A percentile compares a stretch with the other conserved stretches of the same genome.
phyloP scores from a whole-genome alignment of 163 green algal species.

The Chlorella variabilis region DNA sequence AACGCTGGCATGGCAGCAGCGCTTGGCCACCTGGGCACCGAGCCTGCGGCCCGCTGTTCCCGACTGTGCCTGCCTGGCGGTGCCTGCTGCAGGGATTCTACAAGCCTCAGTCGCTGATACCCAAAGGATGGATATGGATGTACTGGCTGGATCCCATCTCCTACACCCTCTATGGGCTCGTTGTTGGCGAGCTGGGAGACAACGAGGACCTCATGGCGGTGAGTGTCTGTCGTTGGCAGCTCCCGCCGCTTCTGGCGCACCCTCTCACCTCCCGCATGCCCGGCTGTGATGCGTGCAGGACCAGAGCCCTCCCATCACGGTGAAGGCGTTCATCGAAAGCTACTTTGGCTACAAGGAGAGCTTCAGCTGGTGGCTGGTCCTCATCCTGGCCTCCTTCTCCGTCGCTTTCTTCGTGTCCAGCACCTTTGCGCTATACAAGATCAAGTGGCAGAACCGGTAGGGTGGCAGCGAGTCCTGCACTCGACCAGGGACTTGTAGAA shows the following conservation, averaged over 20 bases:
- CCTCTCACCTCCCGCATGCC: background rate
- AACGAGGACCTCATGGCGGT: background rate
- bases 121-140: constrained; percentile 35
- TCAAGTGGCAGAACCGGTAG: no score
- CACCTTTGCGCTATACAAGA: no score
- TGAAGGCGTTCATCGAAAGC: no score
- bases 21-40: no score
- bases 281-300: background rate
- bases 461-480: no score
- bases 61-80: no score
- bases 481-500: no score
- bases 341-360: background rate
- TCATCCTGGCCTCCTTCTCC: no score
- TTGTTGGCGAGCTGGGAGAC: background rate
- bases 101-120: constrained; percentile 4
- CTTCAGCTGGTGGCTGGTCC: background rate
- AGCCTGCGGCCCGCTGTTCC: constrained; percentile 41
- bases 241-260: no score
- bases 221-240: background rate
- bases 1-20: no score
- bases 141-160: constrained; percentile 15
- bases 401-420: no score
- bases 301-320: background rate
- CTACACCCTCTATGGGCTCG: background rate
- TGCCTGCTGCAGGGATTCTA: background rate